phyloP scores from a whole-genome alignment of 805 yeast species.

The Komagataella kurtzmanii region DNA sequence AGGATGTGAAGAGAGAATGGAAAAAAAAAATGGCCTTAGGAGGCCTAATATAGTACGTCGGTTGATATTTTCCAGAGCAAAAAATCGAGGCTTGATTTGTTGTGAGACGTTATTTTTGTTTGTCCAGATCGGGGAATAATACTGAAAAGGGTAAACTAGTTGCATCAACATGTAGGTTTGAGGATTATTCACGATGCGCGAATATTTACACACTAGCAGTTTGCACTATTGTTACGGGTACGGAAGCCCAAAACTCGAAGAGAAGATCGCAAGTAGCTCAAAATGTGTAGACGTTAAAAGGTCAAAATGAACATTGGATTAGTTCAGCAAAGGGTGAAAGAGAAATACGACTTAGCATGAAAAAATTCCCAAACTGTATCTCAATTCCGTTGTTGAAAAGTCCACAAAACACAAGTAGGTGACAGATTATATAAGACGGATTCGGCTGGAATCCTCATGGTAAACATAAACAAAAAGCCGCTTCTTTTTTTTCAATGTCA shows the following conservation, averaged over 20 bases:
- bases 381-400: no score
- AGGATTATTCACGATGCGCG: background rate
- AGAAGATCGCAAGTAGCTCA: background rate
- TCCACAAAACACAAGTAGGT: background rate
- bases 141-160: background rate
- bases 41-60: background rate
- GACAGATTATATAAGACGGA: background rate
- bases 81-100: background rate
- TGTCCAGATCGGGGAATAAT: background rate
- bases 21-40: slow-evolving; percentile 1
- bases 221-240: background rate
- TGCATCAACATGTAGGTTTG: background rate
- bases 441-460: background rate
- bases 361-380: no score
- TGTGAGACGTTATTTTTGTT: background rate
- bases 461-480: background rate
- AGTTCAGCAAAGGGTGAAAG: background rate
- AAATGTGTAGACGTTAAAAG: background rate
- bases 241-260: background rate
- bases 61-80: background rate
- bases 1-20: background rate
- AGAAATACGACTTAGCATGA: no score
- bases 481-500: background rate
- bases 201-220: background rate
- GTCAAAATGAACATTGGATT: background rate